phyloP scores from a whole-genome alignment of 257 asterid species.

The Galeopsis tetrahit region DNA sequence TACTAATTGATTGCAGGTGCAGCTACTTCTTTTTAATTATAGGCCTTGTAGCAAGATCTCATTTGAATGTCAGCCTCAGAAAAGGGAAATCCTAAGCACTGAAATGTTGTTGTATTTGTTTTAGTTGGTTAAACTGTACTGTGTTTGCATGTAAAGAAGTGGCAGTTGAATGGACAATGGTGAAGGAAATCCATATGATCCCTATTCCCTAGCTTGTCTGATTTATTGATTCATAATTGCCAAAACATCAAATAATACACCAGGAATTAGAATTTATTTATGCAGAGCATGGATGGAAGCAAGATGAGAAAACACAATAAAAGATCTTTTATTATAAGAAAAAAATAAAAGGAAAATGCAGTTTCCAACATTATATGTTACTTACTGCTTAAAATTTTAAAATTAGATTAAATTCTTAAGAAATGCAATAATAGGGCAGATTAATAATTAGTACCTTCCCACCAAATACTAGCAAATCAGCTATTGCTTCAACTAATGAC shows the following conservation, averaged over 20 bases:
- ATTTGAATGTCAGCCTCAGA: constrained; percentile 9
- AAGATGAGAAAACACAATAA: not conserved
- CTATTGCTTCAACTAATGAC: constrained; percentile 86
- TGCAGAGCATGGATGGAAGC: not conserved
- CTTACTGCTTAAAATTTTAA: not conserved
- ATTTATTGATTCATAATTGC: constrained; percentile 1
- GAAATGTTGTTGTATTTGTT: constrained; percentile 5
- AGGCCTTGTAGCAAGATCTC: not conserved
- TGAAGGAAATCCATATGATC: not conserved
- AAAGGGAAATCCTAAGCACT: constrained; percentile 2
- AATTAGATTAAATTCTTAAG: constrained; percentile 14
- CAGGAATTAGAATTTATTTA: not conserved
- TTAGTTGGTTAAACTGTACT: not conserved
- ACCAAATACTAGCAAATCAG: constrained; percentile 56
- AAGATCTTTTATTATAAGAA: not conserved
- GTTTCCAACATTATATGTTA: not conserved
- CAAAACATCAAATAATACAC: not conserved
- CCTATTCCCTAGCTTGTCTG: not conserved
- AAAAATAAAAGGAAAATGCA: not conserved
- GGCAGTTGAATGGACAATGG: constrained; percentile 6
- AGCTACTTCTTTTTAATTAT: not conserved
- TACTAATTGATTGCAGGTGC: constrained; percentile 9
- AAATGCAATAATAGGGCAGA: constrained; percentile 9
- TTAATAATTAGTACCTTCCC: constrained; percentile 64
- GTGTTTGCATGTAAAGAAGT: not conserved